These are phyloP conservation scores for Sphagnurus paluster DNA, from an alignment of 1,284 basidiomycete genomes.

Conservation along the genomic window DNA sequence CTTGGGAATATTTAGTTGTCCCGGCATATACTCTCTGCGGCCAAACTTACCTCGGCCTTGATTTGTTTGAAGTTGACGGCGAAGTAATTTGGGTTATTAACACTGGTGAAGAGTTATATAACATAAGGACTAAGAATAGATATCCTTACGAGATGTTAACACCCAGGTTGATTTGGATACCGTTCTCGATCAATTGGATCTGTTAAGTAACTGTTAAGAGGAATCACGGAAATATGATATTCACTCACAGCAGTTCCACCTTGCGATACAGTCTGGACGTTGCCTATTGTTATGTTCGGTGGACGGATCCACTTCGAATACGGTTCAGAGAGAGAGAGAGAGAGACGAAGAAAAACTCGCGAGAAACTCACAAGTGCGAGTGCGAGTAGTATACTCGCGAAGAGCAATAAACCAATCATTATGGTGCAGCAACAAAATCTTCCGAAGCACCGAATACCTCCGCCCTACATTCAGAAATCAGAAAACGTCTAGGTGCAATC, in stretches of 20 bases:
- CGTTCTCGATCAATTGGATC: slow-evolving; percentile 40
- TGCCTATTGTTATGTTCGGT: slow-evolving; percentile 68
- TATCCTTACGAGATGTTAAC: slow-evolving; percentile 65
- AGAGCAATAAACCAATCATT: slow-evolving; percentile 60
- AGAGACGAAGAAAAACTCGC: slow-evolving; percentile 13
- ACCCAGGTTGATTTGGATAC: slow-evolving; percentile 63
- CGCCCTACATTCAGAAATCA: slow-evolving; percentile 47
- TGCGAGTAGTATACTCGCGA: slow-evolving; percentile 70
- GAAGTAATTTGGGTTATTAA: slow-evolving; percentile 88
- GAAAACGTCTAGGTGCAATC: no score
- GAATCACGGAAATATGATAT: slow-evolving; percentile 1
- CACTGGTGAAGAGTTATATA: slow-evolving; percentile 41
- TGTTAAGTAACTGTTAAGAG: slow-evolving; percentile 21
- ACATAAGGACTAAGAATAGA: not conserved
- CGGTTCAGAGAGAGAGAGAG: not conserved
- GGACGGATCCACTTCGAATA: slow-evolving; percentile 73
- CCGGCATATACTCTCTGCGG: not conserved
- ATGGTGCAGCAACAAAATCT: slow-evolving; percentile 73
- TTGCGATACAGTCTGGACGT: slow-evolving; percentile 42
- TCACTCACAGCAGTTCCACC: slow-evolving; percentile 41
- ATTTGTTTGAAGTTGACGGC: slow-evolving; percentile 71
- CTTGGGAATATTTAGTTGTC: slow-evolving; percentile 33
- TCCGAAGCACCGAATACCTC: slow-evolving; percentile 55
- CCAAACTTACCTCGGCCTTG: slow-evolving; percentile 52
- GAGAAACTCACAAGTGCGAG: slow-evolving; percentile 72